phyloP scores from a whole-genome alignment of 2,329 filamentous ascomycete species.

The Epichloe hybrida region DNA sequence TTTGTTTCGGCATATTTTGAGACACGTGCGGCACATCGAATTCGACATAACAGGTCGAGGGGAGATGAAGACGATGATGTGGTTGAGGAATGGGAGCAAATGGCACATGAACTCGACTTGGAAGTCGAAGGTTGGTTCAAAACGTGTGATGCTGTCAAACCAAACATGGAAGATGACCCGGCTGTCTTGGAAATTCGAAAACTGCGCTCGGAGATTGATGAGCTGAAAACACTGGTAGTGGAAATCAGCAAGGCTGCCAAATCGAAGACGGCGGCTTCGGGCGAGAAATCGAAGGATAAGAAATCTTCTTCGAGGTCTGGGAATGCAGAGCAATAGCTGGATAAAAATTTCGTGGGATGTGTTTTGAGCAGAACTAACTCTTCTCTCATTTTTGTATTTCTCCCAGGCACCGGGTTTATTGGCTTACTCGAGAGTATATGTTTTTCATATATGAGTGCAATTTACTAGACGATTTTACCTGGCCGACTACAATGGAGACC shows the following conservation, averaged over 20 bases:
- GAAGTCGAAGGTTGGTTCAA: conserved; percentile 78
- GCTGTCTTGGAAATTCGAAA: conserved; percentile 56
- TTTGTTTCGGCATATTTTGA: conserved; percentile 65
- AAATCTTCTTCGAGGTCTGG: not conserved
- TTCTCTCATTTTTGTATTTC: not conserved
- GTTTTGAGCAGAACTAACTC: not conserved
- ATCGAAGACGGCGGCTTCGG: not conserved
- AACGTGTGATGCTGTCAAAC: conserved; percentile 59
- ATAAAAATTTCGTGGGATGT: not conserved
- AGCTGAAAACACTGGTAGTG: conserved; percentile 37
- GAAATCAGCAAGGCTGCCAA: conserved; percentile 12
- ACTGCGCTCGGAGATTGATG: conserved; percentile 43
- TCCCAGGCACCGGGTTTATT: no score
- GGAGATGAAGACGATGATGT: conserved; percentile 86
- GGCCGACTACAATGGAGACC: not conserved
- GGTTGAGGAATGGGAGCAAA: conserved; percentile 86
- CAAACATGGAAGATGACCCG: conserved; percentile 69
- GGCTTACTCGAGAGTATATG: not conserved
- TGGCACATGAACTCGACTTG: conserved; percentile 58
- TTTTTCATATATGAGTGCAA: not conserved
- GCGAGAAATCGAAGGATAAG: not conserved
- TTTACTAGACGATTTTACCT: not conserved
- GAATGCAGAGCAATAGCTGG: not conserved
- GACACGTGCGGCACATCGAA: conserved; percentile 48
- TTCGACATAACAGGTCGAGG: conserved; percentile 58